Conservation (phyloP, 257 asterid genomes). For the Agastache rugosa region DNA sequence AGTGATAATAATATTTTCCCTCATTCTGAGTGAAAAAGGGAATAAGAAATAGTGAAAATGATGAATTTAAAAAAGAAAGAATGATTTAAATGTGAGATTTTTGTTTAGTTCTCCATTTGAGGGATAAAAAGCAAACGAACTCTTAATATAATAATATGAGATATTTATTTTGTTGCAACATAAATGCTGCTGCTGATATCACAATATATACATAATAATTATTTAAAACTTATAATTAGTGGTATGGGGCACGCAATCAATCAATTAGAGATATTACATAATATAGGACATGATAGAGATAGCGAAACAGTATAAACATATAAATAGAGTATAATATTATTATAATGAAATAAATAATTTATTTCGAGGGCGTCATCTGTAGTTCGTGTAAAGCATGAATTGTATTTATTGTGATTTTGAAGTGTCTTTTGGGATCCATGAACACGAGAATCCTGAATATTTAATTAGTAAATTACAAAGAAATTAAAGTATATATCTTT, state of each 20-base stretch:
- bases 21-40: no score
- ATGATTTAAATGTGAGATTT: no score
- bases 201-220: no score
- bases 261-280: background rate
- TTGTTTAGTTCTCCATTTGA: no score
- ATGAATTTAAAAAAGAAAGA: no score
- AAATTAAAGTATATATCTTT: background rate
- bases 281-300: background rate
- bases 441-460: background rate
- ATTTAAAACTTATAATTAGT: background rate
- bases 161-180: no score
- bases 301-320: background rate
- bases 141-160: no score
- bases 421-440: background rate
- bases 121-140: no score
- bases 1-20: no score
- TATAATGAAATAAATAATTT: background rate
- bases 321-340: background rate
- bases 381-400: background rate
- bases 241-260: background rate
- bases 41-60: no score
- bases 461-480: background rate
- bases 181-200: no score
- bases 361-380: background rate
- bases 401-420: background rate